Evolutionary conservation across 495 filamentous ascomycete genomes (phyloP).

Genomic region (Daldinia vernicosa): DNA sequence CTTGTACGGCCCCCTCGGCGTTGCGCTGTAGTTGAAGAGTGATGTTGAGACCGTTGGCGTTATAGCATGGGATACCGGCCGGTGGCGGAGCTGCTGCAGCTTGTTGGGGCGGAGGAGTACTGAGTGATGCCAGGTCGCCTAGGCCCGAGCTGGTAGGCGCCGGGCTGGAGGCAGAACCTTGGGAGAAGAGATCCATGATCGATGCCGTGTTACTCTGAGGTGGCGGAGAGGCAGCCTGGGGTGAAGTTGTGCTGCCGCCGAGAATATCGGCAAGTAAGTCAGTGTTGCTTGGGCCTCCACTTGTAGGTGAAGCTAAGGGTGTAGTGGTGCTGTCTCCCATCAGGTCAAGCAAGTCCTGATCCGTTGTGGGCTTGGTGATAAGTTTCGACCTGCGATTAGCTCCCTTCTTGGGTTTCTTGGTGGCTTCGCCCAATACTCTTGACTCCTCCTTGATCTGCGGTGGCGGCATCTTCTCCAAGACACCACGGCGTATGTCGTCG

Average conservation of each 20-base stretch:
- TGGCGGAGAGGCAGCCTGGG: conserved; percentile 63
- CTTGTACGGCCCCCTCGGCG: conserved; percentile 74
- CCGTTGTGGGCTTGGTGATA: conserved; percentile 73
- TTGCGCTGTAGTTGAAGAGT: conserved; percentile 83
- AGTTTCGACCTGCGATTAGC: conserved; percentile 79
- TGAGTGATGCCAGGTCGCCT: conserved; percentile 55
- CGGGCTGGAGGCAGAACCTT: conserved; percentile 47
- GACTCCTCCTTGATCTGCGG: conserved; percentile 96
- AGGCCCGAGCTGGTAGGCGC: conserved; percentile 57
- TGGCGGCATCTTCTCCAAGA: conserved; percentile 95
- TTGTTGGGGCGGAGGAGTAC: conserved; percentile 61
- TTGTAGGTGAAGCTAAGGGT: conserved; percentile 61
- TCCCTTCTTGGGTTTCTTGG: conserved; percentile 81
- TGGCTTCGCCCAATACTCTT: conserved; percentile 84
- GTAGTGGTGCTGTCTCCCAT: conserved; percentile 77
- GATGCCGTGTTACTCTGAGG: conserved; percentile 70
- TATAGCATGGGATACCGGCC: conserved; percentile 74
- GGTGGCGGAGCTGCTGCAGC: conserved; percentile 52
- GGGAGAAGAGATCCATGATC: conserved; percentile 86
- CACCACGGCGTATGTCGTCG: conserved; percentile 86
- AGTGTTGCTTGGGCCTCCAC: conserved; percentile 78
- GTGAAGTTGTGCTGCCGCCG: conserved; percentile 65
- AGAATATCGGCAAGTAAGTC: conserved; percentile 91
- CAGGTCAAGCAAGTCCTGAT: conserved; percentile 91
- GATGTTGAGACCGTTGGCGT: conserved; percentile 83